These are phyloP conservation scores for Whalleya microplaca DNA, from an alignment of 2,329 filamentous ascomycete genomes.

Conservation along the genomic window DNA sequence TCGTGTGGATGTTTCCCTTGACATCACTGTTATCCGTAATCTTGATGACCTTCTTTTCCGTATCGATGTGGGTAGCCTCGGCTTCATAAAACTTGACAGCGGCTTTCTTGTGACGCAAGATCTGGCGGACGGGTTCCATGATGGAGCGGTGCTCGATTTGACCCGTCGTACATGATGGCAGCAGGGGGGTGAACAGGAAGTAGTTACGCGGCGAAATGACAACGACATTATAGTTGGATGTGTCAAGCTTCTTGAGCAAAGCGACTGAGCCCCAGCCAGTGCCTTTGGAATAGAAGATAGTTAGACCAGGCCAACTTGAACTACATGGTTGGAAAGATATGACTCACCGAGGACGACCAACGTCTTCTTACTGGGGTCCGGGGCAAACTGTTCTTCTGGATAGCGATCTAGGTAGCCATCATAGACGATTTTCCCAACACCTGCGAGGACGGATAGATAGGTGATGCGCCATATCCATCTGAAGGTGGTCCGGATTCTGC, in stretches of 20 bases:
- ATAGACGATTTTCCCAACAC: constrained; percentile 74
- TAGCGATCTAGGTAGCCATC: constrained; percentile 82
- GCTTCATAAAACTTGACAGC: constrained; percentile 97
- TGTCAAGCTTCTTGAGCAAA: constrained; percentile 97
- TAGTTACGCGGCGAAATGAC: constrained; percentile 98
- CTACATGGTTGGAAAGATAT: constrained; percentile 4
- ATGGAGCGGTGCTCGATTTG: constrained; percentile 99
- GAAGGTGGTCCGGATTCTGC: constrained; percentile 69
- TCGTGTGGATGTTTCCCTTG: constrained; percentile 79
- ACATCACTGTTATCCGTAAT: constrained; percentile 93
- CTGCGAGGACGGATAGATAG: constrained; percentile 73
- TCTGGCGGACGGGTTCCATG: constrained; percentile 98
- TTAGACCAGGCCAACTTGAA: constrained; percentile 10
- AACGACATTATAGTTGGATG: constrained; percentile 98
- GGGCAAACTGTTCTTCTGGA: constrained; percentile 75
- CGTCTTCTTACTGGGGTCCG: constrained; percentile 93
- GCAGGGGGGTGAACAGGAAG: constrained; percentile 97
- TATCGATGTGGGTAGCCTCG: constrained; percentile 93
- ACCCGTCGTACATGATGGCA: constrained; percentile 96
- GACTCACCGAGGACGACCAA: constrained; percentile 86
- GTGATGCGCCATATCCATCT: constrained; percentile 83
- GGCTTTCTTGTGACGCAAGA: constrained; percentile 92
- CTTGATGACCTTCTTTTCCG: constrained; percentile 83
- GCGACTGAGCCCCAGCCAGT: constrained; percentile 96
- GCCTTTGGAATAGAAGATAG: constrained; percentile 55